A percentile compares a stretch with the other conserved stretches of the same genome.
Evolutionary conservation across 148 eudicot genomes (phyloP).

Genomic region (Salicornia ramosissima): DNA sequence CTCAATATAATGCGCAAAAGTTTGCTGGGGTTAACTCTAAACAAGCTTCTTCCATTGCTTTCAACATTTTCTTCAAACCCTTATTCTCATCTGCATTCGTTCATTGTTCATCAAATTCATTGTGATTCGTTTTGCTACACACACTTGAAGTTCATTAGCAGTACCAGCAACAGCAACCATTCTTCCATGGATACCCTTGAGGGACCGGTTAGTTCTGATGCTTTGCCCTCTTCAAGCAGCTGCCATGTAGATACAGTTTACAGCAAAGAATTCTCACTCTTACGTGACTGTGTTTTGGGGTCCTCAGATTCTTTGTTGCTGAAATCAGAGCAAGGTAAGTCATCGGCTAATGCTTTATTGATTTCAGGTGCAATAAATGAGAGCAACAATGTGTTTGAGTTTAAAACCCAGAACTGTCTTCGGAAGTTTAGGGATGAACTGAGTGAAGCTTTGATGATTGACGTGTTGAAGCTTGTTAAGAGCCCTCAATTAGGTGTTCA

Average conservation of each 20-base stretch:
- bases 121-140: neutral
- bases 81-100: neutral
- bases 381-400: constrained; percentile 37
- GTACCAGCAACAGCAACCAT: constrained; percentile 3
- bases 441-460: constrained; percentile 51
- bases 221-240: constrained; percentile 10
- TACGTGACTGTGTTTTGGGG: constrained; percentile 31
- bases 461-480: constrained; percentile 53
- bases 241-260: constrained; percentile 13
- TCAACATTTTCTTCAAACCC: constrained; percentile 6
- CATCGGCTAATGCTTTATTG: constrained; percentile 35
- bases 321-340: constrained; percentile 36
- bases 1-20: constrained; percentile 21
- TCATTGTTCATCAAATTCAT: constrained; percentile 5
- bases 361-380: constrained; percentile 44
- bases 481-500: constrained; percentile 62
- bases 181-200: constrained; percentile 32
- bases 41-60: constrained; percentile 9
- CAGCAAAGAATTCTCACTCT: constrained; percentile 38
- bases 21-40: constrained; percentile 19
- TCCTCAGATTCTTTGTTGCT: constrained; percentile 20
- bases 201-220: constrained; percentile 32
- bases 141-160: constrained; percentile 27
- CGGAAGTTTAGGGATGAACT: constrained; percentile 62
- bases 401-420: constrained; percentile 48